A percentile compares a stretch with the other conserved stretches of the same genome.
Evolutionary conservation across 2,329 filamentous ascomycete species (phyloP).

Genomic region (Aureobasidium sp.): DNA sequence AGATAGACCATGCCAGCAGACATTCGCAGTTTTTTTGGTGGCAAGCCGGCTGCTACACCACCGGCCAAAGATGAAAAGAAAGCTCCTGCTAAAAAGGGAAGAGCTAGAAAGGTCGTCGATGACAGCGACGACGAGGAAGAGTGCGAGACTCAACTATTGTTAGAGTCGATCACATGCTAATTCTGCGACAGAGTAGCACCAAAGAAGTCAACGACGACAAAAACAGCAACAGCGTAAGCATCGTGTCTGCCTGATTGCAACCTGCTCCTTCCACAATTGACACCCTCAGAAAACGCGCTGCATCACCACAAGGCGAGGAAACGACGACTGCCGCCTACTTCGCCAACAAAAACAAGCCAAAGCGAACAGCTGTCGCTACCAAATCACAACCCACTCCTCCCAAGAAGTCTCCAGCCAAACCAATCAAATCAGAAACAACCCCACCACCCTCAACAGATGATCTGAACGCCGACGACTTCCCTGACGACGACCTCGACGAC

Average conservation of each 20-base stretch:
- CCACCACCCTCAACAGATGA: slow-evolving; percentile 30
- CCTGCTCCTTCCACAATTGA: slow-evolving; percentile 26
- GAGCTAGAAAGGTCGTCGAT: slow-evolving; percentile 62
- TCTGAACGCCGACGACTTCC: slow-evolving; percentile 29
- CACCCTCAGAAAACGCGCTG: slow-evolving; percentile 41
- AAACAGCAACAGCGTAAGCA: slow-evolving; percentile 20
- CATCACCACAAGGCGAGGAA: slow-evolving; percentile 45
- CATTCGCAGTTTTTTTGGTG: slow-evolving; percentile 85
- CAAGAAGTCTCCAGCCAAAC: slow-evolving; percentile 20
- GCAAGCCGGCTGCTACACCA: slow-evolving; percentile 57
- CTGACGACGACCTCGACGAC: slow-evolving; percentile 34
- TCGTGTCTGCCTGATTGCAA: background rate
- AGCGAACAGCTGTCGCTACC: slow-evolving; percentile 36
- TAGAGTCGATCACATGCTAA: slow-evolving; percentile 22
- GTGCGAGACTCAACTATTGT: background rate
- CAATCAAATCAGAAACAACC: slow-evolving; percentile 27
- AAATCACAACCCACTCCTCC: slow-evolving; percentile 20
- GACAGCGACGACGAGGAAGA: slow-evolving; percentile 70
- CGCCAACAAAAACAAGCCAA: slow-evolving; percentile 47
- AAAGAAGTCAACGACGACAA: slow-evolving; percentile 47
- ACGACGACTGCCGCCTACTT: slow-evolving; percentile 60
- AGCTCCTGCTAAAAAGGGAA: slow-evolving; percentile 38
- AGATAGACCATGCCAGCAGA: slow-evolving; percentile 62
- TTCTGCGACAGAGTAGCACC: slow-evolving; percentile 34
- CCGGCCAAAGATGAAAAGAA: slow-evolving; percentile 37